These are phyloP conservation scores for Schoenoplectus tabernaemontani DNA, from an alignment of 202 grass and related monocot genomes.

Conservation along the genomic window DNA sequence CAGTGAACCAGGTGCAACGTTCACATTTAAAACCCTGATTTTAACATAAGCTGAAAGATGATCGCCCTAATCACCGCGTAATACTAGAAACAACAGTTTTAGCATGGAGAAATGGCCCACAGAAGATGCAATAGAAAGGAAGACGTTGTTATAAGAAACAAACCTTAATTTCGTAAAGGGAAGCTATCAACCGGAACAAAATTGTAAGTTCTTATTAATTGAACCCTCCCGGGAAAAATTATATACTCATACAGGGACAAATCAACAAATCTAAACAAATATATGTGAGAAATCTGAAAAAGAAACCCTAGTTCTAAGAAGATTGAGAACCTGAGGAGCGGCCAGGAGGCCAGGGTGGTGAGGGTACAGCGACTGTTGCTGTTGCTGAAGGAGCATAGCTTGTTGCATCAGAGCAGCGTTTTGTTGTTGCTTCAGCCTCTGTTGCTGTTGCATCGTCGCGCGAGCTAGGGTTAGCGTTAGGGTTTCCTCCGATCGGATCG, in stretches of 20 bases:
- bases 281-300: neutral
- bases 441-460: slow-evolving; percentile 72
- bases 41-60: neutral
- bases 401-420: slow-evolving; percentile 82
- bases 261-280: neutral
- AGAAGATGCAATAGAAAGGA: neutral
- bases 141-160: neutral
- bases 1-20: neutral
- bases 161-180: slow-evolving; percentile 9
- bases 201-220: slow-evolving; percentile 8
- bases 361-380: slow-evolving; percentile 61
- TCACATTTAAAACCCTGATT: slow-evolving; percentile 1
- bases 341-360: slow-evolving; percentile 70
- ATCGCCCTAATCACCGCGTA: neutral
- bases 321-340: slow-evolving; percentile 45
- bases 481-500: slow-evolving; percentile 40
- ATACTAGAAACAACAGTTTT: neutral
- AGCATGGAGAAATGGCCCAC: neutral
- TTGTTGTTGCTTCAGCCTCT: slow-evolving; percentile 73
- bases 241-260: neutral
- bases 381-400: slow-evolving; percentile 63
- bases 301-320: slow-evolving; percentile 22
- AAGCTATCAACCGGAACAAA: neutral
- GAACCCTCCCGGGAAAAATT: slow-evolving; percentile 25
- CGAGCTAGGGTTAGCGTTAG: slow-evolving; percentile 25